phyloP scores from a whole-genome alignment of 768 basidiomycete genomes.

The Hydnomerulius pinastri region DNA sequence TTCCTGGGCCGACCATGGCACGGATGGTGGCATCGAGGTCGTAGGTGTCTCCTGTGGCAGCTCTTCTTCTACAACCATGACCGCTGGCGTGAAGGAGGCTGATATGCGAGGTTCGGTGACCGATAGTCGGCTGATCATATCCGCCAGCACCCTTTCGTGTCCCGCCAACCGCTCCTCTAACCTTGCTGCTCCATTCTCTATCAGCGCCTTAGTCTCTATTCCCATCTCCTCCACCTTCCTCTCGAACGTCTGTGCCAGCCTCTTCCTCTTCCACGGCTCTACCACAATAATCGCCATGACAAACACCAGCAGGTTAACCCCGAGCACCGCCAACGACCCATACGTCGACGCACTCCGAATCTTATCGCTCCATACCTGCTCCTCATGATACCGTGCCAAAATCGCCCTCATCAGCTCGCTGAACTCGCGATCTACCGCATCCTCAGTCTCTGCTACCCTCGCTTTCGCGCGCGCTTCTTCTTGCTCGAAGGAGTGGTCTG shows the following conservation, averaged over 20 bases:
- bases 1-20: conserved; percentile 12
- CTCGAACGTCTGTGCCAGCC: conserved; percentile 88
- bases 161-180: conserved; percentile 50
- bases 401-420: conserved; percentile 86
- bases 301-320: conserved; percentile 89
- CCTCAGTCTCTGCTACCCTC: conserved; percentile 68
- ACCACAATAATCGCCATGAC: conserved; percentile 86
- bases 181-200: conserved; percentile 50
- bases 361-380: conserved; percentile 99
- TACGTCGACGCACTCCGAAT: conserved; percentile 95
- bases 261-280: conserved; percentile 93
- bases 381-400: conserved; percentile 93
- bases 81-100: not conserved
- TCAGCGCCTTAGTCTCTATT: conserved; percentile 37
- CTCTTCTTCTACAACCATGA: conserved; percentile 3
- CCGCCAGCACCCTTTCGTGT: conserved; percentile 42
- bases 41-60: conserved; percentile 1
- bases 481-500: conserved; percentile 87
- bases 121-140: conserved; percentile 25
- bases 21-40: not conserved
- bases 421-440: conserved; percentile 84
- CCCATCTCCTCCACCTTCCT: conserved; percentile 68
- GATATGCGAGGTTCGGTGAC: conserved; percentile 15
- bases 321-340: conserved; percentile 82
- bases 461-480: conserved; percentile 72